phyloP scores from a whole-genome alignment of 495 filamentous ascomycete genomes.

The Sphaerosporella brunnea region DNA sequence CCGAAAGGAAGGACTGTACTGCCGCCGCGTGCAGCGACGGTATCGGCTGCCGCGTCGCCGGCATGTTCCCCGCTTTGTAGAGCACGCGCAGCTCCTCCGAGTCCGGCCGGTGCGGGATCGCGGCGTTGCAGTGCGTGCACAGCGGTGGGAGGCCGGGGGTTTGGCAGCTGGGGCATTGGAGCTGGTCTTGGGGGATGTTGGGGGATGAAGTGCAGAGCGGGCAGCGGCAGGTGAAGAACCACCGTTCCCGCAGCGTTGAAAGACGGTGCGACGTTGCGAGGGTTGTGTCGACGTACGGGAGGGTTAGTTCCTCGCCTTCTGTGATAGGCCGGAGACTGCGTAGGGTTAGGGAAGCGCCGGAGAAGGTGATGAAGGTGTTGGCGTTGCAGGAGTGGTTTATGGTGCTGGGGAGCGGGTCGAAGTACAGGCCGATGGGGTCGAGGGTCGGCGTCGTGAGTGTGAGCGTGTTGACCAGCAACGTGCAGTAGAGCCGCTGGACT shows the following conservation, averaged over 20 bases:
- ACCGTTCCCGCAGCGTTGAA: conserved; percentile 36
- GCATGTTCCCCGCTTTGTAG: conserved; percentile 7
- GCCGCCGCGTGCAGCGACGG: conserved; percentile 13
- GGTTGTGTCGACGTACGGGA: conserved; percentile 50
- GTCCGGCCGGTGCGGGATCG: not conserved
- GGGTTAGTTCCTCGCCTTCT: conserved; percentile 43
- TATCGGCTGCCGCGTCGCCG: conserved; percentile 15
- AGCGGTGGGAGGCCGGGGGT: not conserved
- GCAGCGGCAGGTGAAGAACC: conserved; percentile 52
- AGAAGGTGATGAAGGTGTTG: conserved; percentile 47
- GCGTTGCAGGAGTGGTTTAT: conserved; percentile 58
- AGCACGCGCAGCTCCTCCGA: conserved; percentile 5
- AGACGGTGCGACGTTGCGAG: conserved; percentile 33
- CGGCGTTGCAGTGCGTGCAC: not conserved
- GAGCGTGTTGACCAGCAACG: conserved; percentile 40
- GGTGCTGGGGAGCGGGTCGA: conserved; percentile 39
- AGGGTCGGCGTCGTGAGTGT: conserved; percentile 41
- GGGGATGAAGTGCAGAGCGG: conserved; percentile 31
- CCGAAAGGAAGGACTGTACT: conserved; percentile 11
- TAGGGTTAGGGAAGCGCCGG: conserved; percentile 31
- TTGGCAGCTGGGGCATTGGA: conserved; percentile 2
- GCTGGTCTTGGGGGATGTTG: conserved; percentile 11
- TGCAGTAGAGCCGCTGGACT: conserved; percentile 31
- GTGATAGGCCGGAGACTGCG: conserved; percentile 29
- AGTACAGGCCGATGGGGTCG: conserved; percentile 42